These are phyloP conservation scores for Pueraria montana DNA, from an alignment of 306 rosid genomes.

Conservation along the genomic window DNA sequence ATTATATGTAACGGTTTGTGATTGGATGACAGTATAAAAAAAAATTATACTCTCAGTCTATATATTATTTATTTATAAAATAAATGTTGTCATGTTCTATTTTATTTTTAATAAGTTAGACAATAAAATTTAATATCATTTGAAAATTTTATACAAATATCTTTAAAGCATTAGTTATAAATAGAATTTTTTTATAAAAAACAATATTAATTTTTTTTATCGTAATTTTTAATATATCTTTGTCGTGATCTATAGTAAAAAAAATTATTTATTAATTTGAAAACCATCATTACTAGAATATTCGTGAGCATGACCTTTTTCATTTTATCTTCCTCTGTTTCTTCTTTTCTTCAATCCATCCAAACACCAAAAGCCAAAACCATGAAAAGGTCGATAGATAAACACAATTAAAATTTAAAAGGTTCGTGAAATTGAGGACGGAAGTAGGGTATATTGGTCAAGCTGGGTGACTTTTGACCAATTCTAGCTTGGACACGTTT, in stretches of 20 bases:
- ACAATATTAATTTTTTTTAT: not conserved
- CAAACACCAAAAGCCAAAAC: not conserved
- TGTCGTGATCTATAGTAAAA: not conserved
- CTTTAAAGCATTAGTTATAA: too few species aligned
- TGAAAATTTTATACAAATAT: too few species aligned
- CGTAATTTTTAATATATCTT: not conserved
- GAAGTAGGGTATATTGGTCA: not conserved
- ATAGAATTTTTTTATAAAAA: too few species aligned
- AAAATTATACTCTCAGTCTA: too few species aligned
- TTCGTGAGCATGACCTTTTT: not conserved
- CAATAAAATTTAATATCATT: too few species aligned
- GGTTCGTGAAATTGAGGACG: not conserved
- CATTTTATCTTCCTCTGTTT: not conserved
- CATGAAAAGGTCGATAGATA: not conserved
- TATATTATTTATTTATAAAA: too few species aligned
- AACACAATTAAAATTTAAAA: too few species aligned
- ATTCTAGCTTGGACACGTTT: not conserved
- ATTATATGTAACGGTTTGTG: too few species aligned
- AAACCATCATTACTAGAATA: not conserved
- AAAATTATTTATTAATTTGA: too few species aligned
- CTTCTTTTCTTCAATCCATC: not conserved
- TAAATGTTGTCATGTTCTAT: not conserved
- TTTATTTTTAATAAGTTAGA: not conserved
- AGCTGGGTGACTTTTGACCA: slow-evolving; percentile 7
- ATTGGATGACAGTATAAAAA: too few species aligned